Percentiles rank a stretch among this genome's conserved stretches.
Conservation (phyloP, 257 asterid species). For the Petunia secreta region DNA sequence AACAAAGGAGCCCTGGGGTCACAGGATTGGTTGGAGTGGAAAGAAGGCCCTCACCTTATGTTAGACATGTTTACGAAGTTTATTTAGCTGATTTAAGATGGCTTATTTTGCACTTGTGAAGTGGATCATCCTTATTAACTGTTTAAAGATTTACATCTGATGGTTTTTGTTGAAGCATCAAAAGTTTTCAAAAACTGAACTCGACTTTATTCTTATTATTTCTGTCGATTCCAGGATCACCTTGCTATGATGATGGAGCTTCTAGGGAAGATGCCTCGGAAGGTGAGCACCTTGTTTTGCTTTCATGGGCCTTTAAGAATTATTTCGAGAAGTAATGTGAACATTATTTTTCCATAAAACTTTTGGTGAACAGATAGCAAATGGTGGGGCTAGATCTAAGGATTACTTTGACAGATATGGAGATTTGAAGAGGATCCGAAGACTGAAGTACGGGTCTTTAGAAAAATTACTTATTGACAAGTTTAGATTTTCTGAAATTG, state of each 20-base stretch:
- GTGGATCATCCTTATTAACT: neutral
- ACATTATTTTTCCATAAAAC: neutral
- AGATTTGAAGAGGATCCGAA: conserved; percentile 91
- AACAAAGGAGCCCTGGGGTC: conserved; percentile 4
- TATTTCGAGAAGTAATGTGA: neutral
- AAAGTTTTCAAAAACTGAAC: neutral
- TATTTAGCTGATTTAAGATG: neutral
- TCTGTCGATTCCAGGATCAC: conserved; percentile 65
- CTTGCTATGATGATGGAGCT: conserved; percentile 99
- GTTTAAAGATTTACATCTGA: neutral
- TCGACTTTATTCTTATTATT: neutral
- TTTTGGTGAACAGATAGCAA: conserved; percentile 62
- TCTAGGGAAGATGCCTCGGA: conserved; percentile 92
- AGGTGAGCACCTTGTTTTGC: conserved; percentile 49
- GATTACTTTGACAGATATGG: conserved; percentile 95
- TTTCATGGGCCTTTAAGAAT: neutral
- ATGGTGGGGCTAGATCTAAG: conserved; percentile 77
- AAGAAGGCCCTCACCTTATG: conserved; percentile 11
- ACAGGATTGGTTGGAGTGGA: neutral
- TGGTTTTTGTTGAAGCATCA: conserved; percentile 3
- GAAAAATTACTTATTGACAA: conserved; percentile 78
- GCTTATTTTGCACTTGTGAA: neutral
- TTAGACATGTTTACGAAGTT: neutral
- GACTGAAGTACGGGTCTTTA: conserved; percentile 72
- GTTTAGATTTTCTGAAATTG: conserved; percentile 56